Base-by-base conservation (phyloP, 495 filamentous ascomycete genomes). In the Trichoderma asperelloides region DNA sequence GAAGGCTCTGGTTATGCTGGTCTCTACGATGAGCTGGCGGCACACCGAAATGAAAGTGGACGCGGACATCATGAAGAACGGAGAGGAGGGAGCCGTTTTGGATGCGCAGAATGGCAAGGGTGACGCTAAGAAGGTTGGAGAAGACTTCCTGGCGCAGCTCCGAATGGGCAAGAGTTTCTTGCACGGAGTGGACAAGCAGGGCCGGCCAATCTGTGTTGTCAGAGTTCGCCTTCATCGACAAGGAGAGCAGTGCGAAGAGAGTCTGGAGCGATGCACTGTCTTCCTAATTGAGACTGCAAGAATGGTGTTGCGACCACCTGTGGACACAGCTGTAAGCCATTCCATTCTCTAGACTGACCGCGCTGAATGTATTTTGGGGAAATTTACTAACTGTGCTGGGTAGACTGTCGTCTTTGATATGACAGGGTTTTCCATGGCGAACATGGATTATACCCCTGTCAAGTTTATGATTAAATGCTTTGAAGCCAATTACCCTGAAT, bases 401-500 rank as follows among this genome's bases (percentile, higher is more conserved):
- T 0, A 91, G 87, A 89, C 88, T 41, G 89, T 98, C 62, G 78
- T 98, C 37, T 98, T 98, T 74, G 94, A 98, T 76, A 95, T 98
- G 91, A 95, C 90, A 13, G 85, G 87, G 67, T 98, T 98, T 77
- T 88, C 88, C 60, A 79, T 98, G 77, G 87, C 93, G 1, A 98
- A 98, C 76, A 97, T 98, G 95, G 95, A 98, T 74, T 98, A 98
- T 74, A 85, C 91, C 0, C 95, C 95, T 0, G 92, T 98, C 28
- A 98, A 94, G 72, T 98, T 97, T 81, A 96, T 98, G 86, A 97
- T 98, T 80, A 96, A 96, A 79, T 96, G 92, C 78, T 98, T 98
- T 75, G 96, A 98, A 79, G 96, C 95, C 64, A 98, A 98, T 77
- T 98, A 98, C 74, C 95, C 96, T 30, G 96, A 98, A 75, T 91